Evolutionary conservation across 2,329 filamentous ascomycete genomes (phyloP).

Genomic region (Sporothrix luriei): DNA sequence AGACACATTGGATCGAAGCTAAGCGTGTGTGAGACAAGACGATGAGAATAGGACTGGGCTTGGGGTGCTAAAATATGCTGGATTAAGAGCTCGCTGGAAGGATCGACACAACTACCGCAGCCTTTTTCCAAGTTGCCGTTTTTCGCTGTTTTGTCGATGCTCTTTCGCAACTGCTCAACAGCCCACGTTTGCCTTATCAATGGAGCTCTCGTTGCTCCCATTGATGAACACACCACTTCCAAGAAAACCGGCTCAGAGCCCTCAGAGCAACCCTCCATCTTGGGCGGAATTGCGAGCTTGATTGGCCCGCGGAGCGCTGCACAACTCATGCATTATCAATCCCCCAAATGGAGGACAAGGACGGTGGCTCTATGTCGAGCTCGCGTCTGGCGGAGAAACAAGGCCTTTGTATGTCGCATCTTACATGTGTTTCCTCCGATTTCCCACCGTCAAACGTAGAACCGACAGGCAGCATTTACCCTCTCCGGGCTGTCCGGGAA

Average conservation of each 20-base stretch:
- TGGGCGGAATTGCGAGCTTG: not conserved
- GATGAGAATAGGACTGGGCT: not conserved
- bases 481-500: slow-evolving; percentile 1
- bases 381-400: not conserved
- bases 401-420: not conserved
- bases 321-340: slow-evolving; percentile 24
- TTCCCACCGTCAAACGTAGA: not conserved
- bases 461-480: not conserved
- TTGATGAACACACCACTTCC: slow-evolving; percentile 23
- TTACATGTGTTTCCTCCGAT: not conserved
- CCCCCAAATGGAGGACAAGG: not conserved
- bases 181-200: not conserved
- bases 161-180: not conserved
- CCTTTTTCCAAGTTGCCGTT: not conserved
- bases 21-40: not conserved
- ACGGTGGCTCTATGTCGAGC: not conserved
- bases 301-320: slow-evolving; percentile 4
- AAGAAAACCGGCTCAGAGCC: slow-evolving; percentile 21
- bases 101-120: slow-evolving; percentile 19
- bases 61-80: slow-evolving; percentile 5
- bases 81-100: not conserved
- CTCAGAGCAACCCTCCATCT: slow-evolving; percentile 23
- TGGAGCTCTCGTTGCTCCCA: not conserved
- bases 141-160: no score
- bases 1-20: not conserved